Evolutionary conservation across 2,329 filamentous ascomycete genomes (phyloP).

Genomic region (Diaporthe capsici): DNA sequence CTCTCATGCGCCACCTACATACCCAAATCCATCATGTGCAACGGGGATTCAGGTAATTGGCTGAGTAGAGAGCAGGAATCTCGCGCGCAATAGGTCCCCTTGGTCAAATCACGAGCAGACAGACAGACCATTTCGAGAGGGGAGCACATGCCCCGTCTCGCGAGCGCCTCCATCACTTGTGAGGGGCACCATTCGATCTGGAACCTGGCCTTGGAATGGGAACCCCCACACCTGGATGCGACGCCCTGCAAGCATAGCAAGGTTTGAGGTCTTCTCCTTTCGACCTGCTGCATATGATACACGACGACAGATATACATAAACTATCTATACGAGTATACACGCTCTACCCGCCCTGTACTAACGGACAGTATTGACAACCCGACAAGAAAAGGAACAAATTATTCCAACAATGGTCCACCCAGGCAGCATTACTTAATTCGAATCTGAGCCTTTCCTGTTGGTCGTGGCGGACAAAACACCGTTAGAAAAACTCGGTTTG

Average conservation of each 20-base stretch:
- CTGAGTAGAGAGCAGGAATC: not conserved
- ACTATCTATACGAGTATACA: not conserved
- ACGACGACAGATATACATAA: conserved; percentile 2
- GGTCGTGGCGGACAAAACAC: not conserved
- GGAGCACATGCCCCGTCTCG: conserved; percentile 1
- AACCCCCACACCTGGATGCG: conserved; percentile 19
- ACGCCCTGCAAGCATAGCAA: conserved; percentile 13
- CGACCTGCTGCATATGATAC: conserved; percentile 21
- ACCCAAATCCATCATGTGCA: not conserved
- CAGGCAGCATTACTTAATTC: not conserved
- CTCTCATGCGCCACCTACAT: not conserved
- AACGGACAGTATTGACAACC: not conserved
- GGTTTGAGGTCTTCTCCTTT: conserved; percentile 9
- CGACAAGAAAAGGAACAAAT: not conserved
- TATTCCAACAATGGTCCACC: not conserved
- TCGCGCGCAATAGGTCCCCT: not conserved
- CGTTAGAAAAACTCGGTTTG: conserved; percentile 2
- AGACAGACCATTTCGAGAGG: conserved; percentile 3
- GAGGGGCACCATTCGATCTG: conserved; percentile 21
- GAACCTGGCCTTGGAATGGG: conserved; percentile 6
- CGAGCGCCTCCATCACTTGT: not conserved
- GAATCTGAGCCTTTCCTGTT: not conserved
- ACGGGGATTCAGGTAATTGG: conserved; percentile 7
- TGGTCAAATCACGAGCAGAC: conserved; percentile 22
- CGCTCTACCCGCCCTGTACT: not conserved